Conservation (phyloP, 352 stramenopile species). For the Thraustochytrium sp. region DNA sequence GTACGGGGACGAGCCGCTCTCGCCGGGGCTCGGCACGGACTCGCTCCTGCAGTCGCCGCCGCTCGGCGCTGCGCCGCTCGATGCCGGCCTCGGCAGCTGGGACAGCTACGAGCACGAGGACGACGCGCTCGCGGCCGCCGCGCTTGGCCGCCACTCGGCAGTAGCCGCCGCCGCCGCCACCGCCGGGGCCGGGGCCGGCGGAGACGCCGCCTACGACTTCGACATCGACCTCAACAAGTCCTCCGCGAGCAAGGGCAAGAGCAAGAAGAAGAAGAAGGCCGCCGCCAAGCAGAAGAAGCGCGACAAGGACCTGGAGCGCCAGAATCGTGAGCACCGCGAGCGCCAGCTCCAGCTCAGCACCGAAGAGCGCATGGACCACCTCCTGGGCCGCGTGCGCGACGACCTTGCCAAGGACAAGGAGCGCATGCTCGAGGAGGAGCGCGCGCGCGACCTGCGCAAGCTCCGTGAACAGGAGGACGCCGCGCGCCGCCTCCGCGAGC, state of each 20-base stretch:
- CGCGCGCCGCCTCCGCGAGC: not conserved
- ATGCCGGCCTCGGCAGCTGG: not conserved
- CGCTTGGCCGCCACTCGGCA: no score
- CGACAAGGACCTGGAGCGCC: not conserved
- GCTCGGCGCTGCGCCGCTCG: not conserved
- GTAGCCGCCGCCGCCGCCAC: not conserved
- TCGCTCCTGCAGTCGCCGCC: not conserved
- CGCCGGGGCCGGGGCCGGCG: not conserved
- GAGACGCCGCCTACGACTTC: slow-evolving; percentile 23
- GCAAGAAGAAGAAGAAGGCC: slow-evolving; percentile 28
- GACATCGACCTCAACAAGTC: slow-evolving; percentile 13
- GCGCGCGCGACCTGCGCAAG: not conserved
- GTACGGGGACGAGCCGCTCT: not conserved
- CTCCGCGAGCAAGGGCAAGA: not conserved
- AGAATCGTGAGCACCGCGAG: not conserved
- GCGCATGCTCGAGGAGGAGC: not conserved
- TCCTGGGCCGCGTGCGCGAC: not conserved
- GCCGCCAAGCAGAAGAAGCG: slow-evolving; percentile 10
- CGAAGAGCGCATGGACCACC: slow-evolving; percentile 2
- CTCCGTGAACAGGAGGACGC: not conserved
- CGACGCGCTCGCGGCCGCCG: not conserved
- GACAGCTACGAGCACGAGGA: not conserved
- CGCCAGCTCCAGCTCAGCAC: not conserved
- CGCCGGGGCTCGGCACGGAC: not conserved
- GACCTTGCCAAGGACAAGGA: slow-evolving; percentile 6